Evolutionary conservation across 768 basidiomycete genomes (phyloP).

Genomic region (Myochromella boudieri): DNA sequence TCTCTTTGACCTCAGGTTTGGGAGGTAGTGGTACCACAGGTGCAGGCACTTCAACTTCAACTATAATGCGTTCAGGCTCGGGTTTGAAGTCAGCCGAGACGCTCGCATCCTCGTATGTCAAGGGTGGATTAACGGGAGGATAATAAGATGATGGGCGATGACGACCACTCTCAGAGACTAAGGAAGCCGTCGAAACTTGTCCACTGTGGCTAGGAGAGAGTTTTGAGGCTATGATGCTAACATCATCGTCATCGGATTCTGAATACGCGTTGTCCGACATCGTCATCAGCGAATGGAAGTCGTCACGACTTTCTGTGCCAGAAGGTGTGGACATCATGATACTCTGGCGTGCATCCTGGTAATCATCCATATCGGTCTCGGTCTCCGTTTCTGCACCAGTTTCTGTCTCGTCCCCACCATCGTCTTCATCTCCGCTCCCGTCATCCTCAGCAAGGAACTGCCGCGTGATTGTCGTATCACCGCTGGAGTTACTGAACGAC

Average conservation of each 20-base stretch:
- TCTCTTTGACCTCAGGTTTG: conserved; percentile 70
- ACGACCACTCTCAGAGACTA: conserved; percentile 20
- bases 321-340: conserved; percentile 64
- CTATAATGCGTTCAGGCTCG: conserved; percentile 35
- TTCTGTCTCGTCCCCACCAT: conserved; percentile 62
- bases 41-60: conserved; percentile 22
- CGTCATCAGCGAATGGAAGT: conserved; percentile 77
- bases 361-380: conserved; percentile 70
- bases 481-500: conserved; percentile 27
- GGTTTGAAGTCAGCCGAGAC: conserved; percentile 37
- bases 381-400: conserved; percentile 70
- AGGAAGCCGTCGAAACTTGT: conserved; percentile 30
- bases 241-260: conserved; percentile 55
- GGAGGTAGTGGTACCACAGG: conserved; percentile 40
- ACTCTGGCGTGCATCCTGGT: conserved; percentile 77
- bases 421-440: conserved; percentile 28
- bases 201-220: conserved; percentile 30
- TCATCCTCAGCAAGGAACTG: conserved; percentile 34
- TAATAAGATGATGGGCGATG: conserved; percentile 35
- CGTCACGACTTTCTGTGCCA: conserved; percentile 52
- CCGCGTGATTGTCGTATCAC: conserved; percentile 42
- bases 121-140: conserved; percentile 22
- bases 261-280: conserved; percentile 69
- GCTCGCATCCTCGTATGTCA: conserved; percentile 55
- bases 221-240: conserved; percentile 73